Evolutionary conservation across 805 yeast genomes (phyloP), one percentile per base, ranked within the genome.

Genomic region (Ogataea corticis): DNA sequence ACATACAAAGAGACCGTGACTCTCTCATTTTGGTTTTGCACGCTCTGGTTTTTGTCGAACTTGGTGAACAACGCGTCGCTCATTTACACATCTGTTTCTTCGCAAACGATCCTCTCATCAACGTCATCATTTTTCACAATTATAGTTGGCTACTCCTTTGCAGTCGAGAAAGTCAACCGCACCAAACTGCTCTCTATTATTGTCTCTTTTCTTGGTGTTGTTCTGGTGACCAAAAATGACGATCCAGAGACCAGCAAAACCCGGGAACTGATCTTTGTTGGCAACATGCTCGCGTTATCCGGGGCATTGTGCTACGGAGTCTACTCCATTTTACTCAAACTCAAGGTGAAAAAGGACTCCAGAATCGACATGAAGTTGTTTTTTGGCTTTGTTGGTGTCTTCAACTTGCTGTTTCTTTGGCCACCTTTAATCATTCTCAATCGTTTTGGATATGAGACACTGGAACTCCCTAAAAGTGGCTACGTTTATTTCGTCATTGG

Each of bases 61-160:
- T 73, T 91, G 52, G 84, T 87, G 45, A 89, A 94, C 27, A 94
- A 94, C 66, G 88, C 96, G 0, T 83, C 96, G 16, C 71, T 94
- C 42, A 77, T 85, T 18, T 94, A 85, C 65, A 94, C 99, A 0
- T 83, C 91, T 11, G 99, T 94, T 16, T 95, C 96, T 2, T 85
- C 94, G 12, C 97, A 95, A 58, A 94, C 98, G 2, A 92, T 94
- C 18, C 68, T 94, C 32, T 86, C 96, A 14, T 86, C 97, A 30
- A 91, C 98, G 0, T 85, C 96, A 4, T 87, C 96, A 7, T 90
- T 94, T 62, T 94, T 94, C 77, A 94, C 99, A 0, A 73, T 94
- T 32, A 55, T 91, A 1, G 76, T 92, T 7, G 98, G 98, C 1
- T 79, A 83, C 43, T 51, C 86, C 19, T 82, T 82, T 46, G 71